Base-by-base conservation (phyloP, 257 asterid genomes). In the Nicotiana tabacum region DNA sequence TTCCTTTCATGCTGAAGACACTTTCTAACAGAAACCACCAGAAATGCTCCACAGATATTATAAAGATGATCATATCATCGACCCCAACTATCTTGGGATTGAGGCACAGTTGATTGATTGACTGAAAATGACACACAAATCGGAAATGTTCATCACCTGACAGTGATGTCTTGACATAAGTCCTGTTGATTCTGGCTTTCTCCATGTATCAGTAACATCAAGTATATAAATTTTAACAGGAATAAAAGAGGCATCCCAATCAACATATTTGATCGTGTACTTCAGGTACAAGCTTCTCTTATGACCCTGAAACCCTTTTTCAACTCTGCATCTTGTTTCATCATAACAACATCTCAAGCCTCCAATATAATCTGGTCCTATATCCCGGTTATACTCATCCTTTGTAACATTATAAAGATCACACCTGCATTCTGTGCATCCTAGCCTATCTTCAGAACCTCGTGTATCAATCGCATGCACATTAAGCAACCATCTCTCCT, bases 401-500 rank as follows among this genome's bases (percentile, higher is more conserved):
- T 66, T 57, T 1, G 96, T 94, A 7, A 85, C 84, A 78, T 95
- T 92, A 86, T 94, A 95, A 21, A 95, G 88, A 86, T 90, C 93
- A 77, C 97, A 92, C 84, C 89, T 85, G 81, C 98, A 95, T 83
- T 95, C 99, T 2, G 90, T 91, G 90, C 99, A 95, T 12, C 98
- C 97, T 82, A 85, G 37, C 89, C 82, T 87, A 78, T 95, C 94
- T 16, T 72, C 90, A 11, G 88, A 95, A 53, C 95, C 98, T 12
- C 98, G 88, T 5, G 97, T 93, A 83, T 95, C 99, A 53, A 95
- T 95, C 6, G 95, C 97, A 16, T 95, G 99, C 39, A 95, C 92
- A 78, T 92, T 92, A 58, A 93, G 90, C 87, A 90, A 5, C 97
- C 97, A 95, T 29, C 70, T 81, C 85, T 91, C 97, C 84, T 93